Evolutionary conservation across 2,329 filamentous ascomycete species (phyloP), one percentile per base, ranked within the genome.

Genomic region (Fonsecaea erecta): DNA sequence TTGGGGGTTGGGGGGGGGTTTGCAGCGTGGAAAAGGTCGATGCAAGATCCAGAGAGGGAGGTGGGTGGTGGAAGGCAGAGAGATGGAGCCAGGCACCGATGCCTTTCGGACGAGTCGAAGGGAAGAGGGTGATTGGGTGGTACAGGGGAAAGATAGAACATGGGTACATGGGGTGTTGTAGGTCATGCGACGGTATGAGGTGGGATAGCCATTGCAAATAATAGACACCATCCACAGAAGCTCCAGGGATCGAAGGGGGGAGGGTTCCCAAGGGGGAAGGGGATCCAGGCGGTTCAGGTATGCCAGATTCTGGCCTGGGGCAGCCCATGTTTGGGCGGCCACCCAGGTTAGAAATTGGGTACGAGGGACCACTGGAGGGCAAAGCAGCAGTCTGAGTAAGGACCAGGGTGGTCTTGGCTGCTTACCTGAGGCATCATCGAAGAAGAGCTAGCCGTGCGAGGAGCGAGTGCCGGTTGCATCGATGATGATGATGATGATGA

Each of bases 351-450:
- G 40, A 46, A 21, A 9, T 24, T 24, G 18, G 40, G 40, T 24
- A 46, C 14, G 37, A n/a, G 37, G 8, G 18, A 14, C 37, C n/a
- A 14, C 24, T 48, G 43, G 43, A 35, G 56, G 28, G 46, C 28
- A 52, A 66, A 55, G 63, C 24, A 66, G 53, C 60, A 66, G 32
- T 65, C 63, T 66, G 68, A 68, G 60, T 67, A 70, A 68, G 61
- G 62, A 62, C 46, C 54, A 53, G 60, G 57, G 63, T 59, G 26
- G 51, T 32, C 60, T 62, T 62, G 63, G 52, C 52, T 62, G 68
- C 68, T 70, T 70, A 70, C 68, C 68, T 70, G 68, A 70, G 68
- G 60, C 57, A 69, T 64, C 53, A 61, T 62, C 21, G 63, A 66
- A 53, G 63, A 37, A 63, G 66, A 63, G 58, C 60, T 66, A 64